A percentile compares a stretch with the other conserved stretches of the same genome.
Evolutionary conservation across 192 early-diverging fungal species (phyloP).

Genomic region (Spinellus fusiger): DNA sequence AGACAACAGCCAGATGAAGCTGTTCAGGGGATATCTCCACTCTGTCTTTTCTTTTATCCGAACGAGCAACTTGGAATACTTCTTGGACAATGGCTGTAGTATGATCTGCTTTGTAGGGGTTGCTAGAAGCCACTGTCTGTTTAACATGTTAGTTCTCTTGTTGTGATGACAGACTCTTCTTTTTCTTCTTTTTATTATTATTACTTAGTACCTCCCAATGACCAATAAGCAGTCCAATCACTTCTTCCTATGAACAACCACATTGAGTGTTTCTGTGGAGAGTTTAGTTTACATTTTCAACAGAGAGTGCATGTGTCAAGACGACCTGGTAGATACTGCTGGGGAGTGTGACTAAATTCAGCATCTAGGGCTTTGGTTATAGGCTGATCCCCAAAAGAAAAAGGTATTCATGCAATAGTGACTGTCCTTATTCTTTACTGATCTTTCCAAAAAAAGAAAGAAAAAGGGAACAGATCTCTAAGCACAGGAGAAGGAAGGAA

Average conservation of each 20-base stretch:
- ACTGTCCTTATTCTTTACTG: too few relatives aligned
- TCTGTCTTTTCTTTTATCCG: conserved; percentile 48
- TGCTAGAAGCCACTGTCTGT: conserved; percentile 2
- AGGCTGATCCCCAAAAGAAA: too few relatives aligned
- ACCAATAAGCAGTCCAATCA: conserved; percentile 51
- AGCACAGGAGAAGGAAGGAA: too few relatives aligned
- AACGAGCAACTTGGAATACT: conserved; percentile 38
- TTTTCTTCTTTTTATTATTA: conserved; percentile 4
- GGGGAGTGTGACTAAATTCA: conserved; percentile 29
- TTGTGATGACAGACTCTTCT: neutral
- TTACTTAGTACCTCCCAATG: conserved; percentile 51
- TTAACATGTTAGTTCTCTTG: neutral
- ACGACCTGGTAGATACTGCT: conserved; percentile 40
- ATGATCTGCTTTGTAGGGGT: conserved; percentile 17
- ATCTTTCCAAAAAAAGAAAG: too few relatives aligned
- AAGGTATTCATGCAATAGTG: too few relatives aligned
- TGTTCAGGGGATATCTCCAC: conserved; percentile 48
- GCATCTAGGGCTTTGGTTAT: too few relatives aligned
- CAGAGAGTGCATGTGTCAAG: conserved; percentile 40
- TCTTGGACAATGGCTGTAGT: conserved; percentile 35
- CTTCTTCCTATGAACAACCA: conserved; percentile 35
- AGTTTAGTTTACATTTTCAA: conserved; percentile 34
- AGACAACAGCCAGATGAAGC: conserved; percentile 38
- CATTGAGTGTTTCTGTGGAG: neutral
- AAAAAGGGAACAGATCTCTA: too few relatives aligned